These are phyloP conservation scores for Flagelloscypha sp. DNA, from an alignment of 768 basidiomycete species.

Conservation along the genomic window DNA sequence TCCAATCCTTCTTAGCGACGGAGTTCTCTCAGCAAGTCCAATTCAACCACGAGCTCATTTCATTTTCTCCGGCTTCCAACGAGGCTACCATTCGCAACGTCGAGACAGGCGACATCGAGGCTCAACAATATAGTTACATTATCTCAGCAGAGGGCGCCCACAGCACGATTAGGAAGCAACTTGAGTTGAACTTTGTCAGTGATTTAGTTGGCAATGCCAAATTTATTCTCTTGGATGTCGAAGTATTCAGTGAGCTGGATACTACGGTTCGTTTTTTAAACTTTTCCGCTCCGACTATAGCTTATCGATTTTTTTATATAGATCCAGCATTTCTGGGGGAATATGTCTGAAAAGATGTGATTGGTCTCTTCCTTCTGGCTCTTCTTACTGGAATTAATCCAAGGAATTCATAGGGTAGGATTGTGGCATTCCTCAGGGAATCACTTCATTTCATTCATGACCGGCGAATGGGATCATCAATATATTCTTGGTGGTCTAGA, in stretches of 20 bases:
- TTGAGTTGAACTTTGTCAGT: slow-evolving; percentile 34
- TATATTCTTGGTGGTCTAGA: slow-evolving; percentile 16
- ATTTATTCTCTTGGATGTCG: slow-evolving; percentile 27
- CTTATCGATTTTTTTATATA: slow-evolving; percentile 4
- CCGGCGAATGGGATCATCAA: too few species aligned
- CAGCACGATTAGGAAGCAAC: slow-evolving; percentile 28
- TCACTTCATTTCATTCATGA: too few species aligned
- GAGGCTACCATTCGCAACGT: slow-evolving; percentile 13
- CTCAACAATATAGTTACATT: slow-evolving; percentile 25
- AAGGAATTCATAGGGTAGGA: too few species aligned
- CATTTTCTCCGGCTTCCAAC: slow-evolving; percentile 28
- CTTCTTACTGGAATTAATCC: too few species aligned
- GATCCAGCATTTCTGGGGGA: slow-evolving; percentile 18
- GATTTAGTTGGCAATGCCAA: slow-evolving; percentile 27
- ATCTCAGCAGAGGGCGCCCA: slow-evolving; percentile 35
- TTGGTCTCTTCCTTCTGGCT: too few species aligned
- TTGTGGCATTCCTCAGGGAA: too few species aligned
- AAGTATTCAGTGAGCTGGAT: slow-evolving; percentile 22
- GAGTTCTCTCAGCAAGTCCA: slow-evolving; percentile 30
- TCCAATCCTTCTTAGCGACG: slow-evolving; percentile 25
- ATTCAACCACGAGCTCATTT: slow-evolving; percentile 34
- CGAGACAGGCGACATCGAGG: slow-evolving; percentile 19
- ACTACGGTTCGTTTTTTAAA: slow-evolving; percentile 17
- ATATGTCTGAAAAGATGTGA: slow-evolving; percentile 8
- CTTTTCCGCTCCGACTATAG: neutral